Evolutionary conservation across 306 rosid genomes (phyloP).

Genomic region (Fagus sylvatica): DNA sequence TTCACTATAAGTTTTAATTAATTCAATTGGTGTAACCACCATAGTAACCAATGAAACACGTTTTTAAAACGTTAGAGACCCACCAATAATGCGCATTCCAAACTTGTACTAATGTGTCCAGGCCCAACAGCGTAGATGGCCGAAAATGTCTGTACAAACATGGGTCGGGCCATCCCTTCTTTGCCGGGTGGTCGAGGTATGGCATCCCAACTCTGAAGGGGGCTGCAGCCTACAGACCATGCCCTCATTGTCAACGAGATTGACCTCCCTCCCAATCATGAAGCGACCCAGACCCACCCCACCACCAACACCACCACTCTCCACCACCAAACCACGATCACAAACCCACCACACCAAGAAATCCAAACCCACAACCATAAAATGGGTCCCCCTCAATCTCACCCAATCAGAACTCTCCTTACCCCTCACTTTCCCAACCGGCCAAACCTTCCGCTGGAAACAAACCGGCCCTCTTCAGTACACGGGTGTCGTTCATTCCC

Average conservation of each 20-base stretch:
- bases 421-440: conserved; percentile 92
- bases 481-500: conserved; percentile 78
- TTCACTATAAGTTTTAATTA: too few relatives aligned
- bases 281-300: conserved; percentile 39
- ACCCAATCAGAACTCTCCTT: conserved; percentile 65
- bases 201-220: background rate
- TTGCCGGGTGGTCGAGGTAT: too few relatives aligned
- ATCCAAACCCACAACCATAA: conserved; percentile 32
- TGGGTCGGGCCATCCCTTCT: too few relatives aligned
- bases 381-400: conserved; percentile 64
- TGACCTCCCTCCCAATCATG: conserved; percentile 30
- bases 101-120: too few relatives aligned
- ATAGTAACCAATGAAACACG: too few relatives aligned
- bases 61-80: too few relatives aligned
- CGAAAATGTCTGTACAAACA: too few relatives aligned
- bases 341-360: conserved; percentile 37
- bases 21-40: too few relatives aligned
- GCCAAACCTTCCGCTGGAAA: conserved; percentile 94
- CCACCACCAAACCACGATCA: conserved; percentile 50
- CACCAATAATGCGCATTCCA: too few relatives aligned
- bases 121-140: too few relatives aligned
- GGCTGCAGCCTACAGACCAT: background rate
- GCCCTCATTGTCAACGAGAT: conserved; percentile 10
- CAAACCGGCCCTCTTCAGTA: conserved; percentile 64
- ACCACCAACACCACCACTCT: conserved; percentile 18